Conservation (phyloP, 257 asterid species). For the Penstemon newberryi region DNA sequence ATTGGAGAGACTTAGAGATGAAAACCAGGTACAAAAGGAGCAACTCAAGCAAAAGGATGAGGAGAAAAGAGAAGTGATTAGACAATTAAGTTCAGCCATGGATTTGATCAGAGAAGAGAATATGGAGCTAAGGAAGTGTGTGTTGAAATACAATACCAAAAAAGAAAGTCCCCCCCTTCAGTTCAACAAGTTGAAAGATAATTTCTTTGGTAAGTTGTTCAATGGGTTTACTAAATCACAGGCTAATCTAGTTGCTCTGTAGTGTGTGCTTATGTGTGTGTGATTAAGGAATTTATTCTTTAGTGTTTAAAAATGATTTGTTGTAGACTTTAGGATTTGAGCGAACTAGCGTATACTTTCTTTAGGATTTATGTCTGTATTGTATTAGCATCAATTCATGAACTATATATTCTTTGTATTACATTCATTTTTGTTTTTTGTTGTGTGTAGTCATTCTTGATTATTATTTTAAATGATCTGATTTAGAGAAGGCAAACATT, state of each 20-base stretch:
- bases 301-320: no score
- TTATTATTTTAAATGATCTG: no score
- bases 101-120: constrained; percentile 75
- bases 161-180: constrained; percentile 36
- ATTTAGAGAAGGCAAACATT: no score
- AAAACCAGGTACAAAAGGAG: constrained; percentile 50
- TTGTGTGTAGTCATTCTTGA: no score
- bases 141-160: constrained; percentile 36
- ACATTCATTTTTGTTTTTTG: no score
- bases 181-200: constrained; percentile 40
- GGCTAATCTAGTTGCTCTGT: constrained; percentile 39
- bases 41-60: constrained; percentile 69
- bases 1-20: constrained; percentile 55
- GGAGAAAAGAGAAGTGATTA: constrained; percentile 82
- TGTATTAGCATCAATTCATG: no score
- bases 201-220: constrained; percentile 63
- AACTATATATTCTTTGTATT: no score
- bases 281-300: neutral
- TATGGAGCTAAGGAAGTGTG: constrained; percentile 42
- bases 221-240: constrained; percentile 42
- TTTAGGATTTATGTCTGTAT: no score
- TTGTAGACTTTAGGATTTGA: no score
- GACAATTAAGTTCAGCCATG: constrained; percentile 74
- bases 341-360: no score
- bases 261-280: constrained; percentile 3